Base-by-base conservation (phyloP, 1,139 yeast genomes). In the Hanseniaspora uvarum region DNA sequence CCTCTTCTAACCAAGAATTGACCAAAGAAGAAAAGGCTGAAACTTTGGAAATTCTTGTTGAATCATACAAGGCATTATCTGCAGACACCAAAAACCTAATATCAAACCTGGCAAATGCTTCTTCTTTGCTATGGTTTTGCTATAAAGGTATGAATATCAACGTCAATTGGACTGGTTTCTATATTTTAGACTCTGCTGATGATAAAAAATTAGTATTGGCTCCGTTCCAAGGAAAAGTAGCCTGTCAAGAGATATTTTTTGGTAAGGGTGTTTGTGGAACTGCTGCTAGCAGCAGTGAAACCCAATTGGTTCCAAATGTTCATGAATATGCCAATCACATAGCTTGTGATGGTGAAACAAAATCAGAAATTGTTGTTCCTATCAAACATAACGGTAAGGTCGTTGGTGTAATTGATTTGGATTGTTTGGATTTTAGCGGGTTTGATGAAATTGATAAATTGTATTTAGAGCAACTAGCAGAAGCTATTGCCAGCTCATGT, bases 171-270 rank as follows among this genome's bases (percentile, higher is more conserved):
- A 79, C 95, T 0, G 98, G 98, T 0, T 88, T 92, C 65, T 92
- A 92, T 63, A 78, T 86, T 0, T 6, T 59, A 14, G 64, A 65
- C 54, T 56, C 62, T 4, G 49, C 52, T 12, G 33, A 34, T 2
- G 53, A 58, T 19, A 56, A 57, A 12, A 64, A 62, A 7, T 72
- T 92, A 54, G 75, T 86, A 33, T 72, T 92, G 46, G 98, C 94
- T 0, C 98, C 98, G 8, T 92, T 92, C 66, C 95, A 87, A 67
- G 98, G 98, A 1, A 87, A 87, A 66, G 97, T 92, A 3, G 97
- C 97, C 0, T 92, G 98, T 64, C 97, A 92, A 67, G 68, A 70
- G 19, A 92, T 92, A 56, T 65, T 71, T 56, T 71, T 84, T 55
- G 96, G 96, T 5, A 75, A 71, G 56, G 98, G 98, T 8, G 97